Percentiles rank a stretch among this genome's conserved stretches.
Conservation (phyloP, 2,329 filamentous ascomycete species). For the Dothistroma septosporum region DNA sequence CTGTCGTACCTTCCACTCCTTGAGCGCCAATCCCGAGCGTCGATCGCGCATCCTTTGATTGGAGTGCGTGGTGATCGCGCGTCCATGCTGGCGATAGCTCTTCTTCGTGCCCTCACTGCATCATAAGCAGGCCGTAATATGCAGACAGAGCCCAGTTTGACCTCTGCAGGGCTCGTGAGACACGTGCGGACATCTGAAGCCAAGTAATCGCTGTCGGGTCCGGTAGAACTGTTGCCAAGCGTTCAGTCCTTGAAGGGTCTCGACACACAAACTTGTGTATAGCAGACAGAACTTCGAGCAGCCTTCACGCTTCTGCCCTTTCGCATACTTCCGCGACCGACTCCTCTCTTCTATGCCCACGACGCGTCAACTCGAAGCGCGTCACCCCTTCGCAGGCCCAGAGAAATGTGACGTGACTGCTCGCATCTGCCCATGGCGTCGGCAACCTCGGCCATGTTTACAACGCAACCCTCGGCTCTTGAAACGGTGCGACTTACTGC, state of each 20-base stretch:
- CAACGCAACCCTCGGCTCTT: not conserved
- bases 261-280: no score
- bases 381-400: no score
- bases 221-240: not conserved
- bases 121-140: not conserved
- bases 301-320: not conserved
- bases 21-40: not conserved
- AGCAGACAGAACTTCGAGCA: no score
- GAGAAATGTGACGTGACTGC: no score
- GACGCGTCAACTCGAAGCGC: no score
- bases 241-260: not conserved
- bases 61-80: not conserved
- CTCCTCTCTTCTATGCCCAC: no score
- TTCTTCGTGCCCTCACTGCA: not conserved
- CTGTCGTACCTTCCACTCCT: not conserved
- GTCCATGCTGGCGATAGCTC: not conserved
- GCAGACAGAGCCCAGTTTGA: not conserved
- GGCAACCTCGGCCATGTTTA: not conserved
- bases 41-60: not conserved
- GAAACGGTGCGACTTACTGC: not conserved
- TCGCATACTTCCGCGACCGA: no score
- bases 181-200: not conserved
- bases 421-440: no score
- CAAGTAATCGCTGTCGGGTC: not conserved
- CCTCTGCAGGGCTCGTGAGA: not conserved